Evolutionary conservation across 768 basidiomycete genomes (phyloP).

Genomic region (Hericium erinaceus): DNA sequence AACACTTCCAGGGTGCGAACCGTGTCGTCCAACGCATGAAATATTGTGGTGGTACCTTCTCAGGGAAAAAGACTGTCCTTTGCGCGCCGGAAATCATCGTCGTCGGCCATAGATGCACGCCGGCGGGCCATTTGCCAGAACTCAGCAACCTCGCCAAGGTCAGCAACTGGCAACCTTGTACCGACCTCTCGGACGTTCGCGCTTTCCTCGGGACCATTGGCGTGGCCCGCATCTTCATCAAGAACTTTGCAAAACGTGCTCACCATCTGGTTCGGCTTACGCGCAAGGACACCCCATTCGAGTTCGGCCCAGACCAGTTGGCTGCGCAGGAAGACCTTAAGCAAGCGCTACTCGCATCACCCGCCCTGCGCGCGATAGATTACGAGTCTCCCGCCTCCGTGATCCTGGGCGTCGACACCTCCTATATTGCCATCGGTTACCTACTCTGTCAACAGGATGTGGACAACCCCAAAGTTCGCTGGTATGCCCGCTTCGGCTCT

Average conservation of each 20-base stretch:
- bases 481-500: constrained; percentile 25
- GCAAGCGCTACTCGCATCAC: constrained; percentile 1
- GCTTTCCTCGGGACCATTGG: constrained; percentile 19
- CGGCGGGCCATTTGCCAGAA: constrained; percentile 24
- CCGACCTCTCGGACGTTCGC: constrained; percentile 14
- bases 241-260: constrained; percentile 15
- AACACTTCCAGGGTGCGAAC: constrained; percentile 28
- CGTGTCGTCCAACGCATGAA: constrained; percentile 28
- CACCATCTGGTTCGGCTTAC: constrained; percentile 14
- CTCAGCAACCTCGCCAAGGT: constrained; percentile 18
- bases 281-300: constrained; percentile 15
- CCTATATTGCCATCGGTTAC: constrained; percentile 17
- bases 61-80: constrained; percentile 25
- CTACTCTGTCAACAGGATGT: constrained; percentile 20
- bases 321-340: constrained; percentile 14
- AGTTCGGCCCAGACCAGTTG: constrained; percentile 9
- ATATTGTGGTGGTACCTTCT: constrained; percentile 28
- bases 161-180: constrained; percentile 15
- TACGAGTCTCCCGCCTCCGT: constrained; percentile 12
- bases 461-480: constrained; percentile 11
- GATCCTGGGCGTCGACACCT: constrained; percentile 19
- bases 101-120: constrained; percentile 29
- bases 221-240: constrained; percentile 15
- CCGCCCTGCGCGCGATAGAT: constrained; percentile 6
- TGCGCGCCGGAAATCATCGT: constrained; percentile 20